Evolutionary conservation across 768 basidiomycete genomes (phyloP).

Genomic region (Candolleomyces aberdarensis): DNA sequence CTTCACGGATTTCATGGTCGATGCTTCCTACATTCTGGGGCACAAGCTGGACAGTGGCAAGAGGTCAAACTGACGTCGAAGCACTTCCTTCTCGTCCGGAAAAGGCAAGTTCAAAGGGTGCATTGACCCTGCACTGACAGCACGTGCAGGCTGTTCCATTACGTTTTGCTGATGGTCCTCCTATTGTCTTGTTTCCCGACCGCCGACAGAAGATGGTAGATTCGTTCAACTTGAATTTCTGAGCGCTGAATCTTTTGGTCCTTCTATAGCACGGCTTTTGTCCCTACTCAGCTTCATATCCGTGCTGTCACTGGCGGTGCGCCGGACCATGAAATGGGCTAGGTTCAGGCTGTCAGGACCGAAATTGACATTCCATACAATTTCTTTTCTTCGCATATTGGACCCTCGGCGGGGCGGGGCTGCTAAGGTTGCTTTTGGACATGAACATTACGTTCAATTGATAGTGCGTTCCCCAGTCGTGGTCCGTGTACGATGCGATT

Average conservation of each 20-base stretch:
- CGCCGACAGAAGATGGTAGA: background rate
- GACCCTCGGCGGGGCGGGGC: too few species aligned
- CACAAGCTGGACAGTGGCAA: background rate
- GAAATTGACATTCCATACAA: too few species aligned
- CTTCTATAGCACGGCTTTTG: background rate
- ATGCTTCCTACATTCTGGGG: background rate
- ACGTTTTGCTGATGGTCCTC: constrained; percentile 14
- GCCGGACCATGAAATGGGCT: too few species aligned
- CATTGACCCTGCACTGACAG: background rate
- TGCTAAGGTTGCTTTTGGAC: background rate
- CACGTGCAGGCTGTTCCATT: background rate
- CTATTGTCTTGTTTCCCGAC: constrained; percentile 21
- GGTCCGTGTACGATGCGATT: background rate
- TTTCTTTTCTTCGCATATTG: too few species aligned
- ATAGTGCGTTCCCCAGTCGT: background rate
- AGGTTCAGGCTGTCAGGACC: too few species aligned
- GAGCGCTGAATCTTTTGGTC: background rate
- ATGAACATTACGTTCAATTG: background rate
- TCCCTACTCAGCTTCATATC: constrained; percentile 2
- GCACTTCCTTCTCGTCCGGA: background rate
- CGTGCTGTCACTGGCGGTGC: too few species aligned
- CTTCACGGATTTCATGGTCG: background rate
- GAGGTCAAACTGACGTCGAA: background rate
- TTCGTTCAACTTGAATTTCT: too few species aligned
- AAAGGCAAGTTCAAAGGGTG: constrained; percentile 9